Base-by-base conservation (phyloP, 495 filamentous ascomycete genomes). In the Saxophila tyrrhenica region DNA sequence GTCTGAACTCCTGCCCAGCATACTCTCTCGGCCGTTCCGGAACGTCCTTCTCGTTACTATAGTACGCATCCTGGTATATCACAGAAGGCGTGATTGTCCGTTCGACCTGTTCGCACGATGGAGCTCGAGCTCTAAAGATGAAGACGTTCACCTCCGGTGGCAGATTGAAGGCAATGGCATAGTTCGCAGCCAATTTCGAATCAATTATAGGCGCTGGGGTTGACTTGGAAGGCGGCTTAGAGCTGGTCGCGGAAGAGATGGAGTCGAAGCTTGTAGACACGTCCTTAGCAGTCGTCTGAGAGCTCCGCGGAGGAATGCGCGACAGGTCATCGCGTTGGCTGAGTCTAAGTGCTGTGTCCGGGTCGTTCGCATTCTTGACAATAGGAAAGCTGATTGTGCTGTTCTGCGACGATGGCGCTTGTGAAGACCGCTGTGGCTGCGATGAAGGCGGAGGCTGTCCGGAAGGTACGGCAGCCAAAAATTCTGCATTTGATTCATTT, bases 31-130 rank as follows among this genome's bases (percentile, higher is more conserved):
- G 65, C 48, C 81, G 78, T 35, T 85, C 77, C 8, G 94, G 94
- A 2, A 95, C 86, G 69, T 98, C 92, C 51, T 69, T 74, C 50
- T 91, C 86, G n/a, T 87, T 73, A 56, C 88, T 85, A 62, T 95
- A 97, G 61, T 83, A 89, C 16, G 90, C 82, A 62, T 89, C 84
- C 64, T 87, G 86, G 58, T 96, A 94, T 45, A 95, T 76, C 21
- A 86, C 73, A 42, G 73, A 69, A 57, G 75, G 75, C 39, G 54
- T 45, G 57, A 73, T 62, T 5, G 71, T 70, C 0, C 39, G 47
- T 41, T 67, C 48, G 1, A 72, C 58, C 11, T 67, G 54, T 3
- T 64, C 62, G 24, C 58, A 25, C 1, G 62, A 46, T 10, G 74
- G 74, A 22, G 71, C 63, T 3, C 57, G 35, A 17, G 29, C 25